Evolutionary conservation across 2,329 filamentous ascomycete genomes (phyloP), one percentile per base, ranked within the genome.

Genomic region (Aspergillus pseudoviridinutans): DNA sequence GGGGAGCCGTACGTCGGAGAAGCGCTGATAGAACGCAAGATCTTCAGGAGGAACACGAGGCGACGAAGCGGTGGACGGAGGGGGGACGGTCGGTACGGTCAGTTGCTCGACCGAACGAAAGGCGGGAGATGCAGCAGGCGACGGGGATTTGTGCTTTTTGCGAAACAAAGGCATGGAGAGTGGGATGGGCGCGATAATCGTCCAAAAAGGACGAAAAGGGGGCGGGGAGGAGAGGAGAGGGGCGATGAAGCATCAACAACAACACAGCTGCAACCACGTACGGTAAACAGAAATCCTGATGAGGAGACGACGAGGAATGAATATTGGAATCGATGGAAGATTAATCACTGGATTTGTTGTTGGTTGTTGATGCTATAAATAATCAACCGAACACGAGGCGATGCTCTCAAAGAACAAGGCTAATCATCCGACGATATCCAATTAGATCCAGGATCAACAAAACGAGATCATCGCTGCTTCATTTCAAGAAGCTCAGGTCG

Each of bases 131-230:
- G 58, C 52, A 51, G 55, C 51, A 47, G 60, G 54, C 7, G 58
- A 53, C 10, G 64, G 58, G 27, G 64, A 58, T 49, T 64, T 66
- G 49, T 57, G 54, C 50, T 58, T 66, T 58, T 60, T 68, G 38
- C 55, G 52, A 56, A 68, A 67, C 53, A 69, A 55, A 60, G 61
- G 66, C 67, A 69, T 69, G 49, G 51, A 52, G 57, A 53, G 38
- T 9, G 57, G 38, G 42, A 57, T 42, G 24, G 38, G 28, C 47
- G n/a, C 32, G 29, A 27, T 17, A 22, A n/a, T 44, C 29, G 20
- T 24, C 29, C 20, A 50, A 52, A 32, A 17, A 25, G 51, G 25
- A 42, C 35, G 27, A 35, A 41, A 50, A 57, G 51, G 41, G 47
- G 53, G 38, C 28, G 28, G 28, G 28, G 28, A 46, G 50, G 42